A percentile compares a stretch with the other conserved stretches of the same genome.
phyloP scores from a whole-genome alignment of 1,284 basidiomycete genomes.

The Cutaneotrichosporon sp. region DNA sequence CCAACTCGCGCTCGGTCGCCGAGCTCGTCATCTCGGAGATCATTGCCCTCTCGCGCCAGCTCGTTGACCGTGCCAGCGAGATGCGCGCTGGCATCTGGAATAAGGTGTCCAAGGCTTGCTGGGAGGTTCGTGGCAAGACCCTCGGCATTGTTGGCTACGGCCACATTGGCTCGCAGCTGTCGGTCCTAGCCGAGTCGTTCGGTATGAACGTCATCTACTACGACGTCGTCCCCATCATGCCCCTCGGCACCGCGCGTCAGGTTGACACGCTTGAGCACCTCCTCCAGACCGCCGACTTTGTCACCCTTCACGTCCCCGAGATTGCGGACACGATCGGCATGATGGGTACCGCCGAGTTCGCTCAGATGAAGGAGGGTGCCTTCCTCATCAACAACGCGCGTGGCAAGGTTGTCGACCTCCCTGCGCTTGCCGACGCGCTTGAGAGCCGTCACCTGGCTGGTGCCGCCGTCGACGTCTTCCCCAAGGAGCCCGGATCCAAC shows the following conservation, averaged over 20 bases:
- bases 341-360: conserved; percentile 75
- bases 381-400: conserved; percentile 99
- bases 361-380: conserved; percentile 90
- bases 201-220: conserved; percentile 96
- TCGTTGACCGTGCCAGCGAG: conserved; percentile 85
- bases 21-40: conserved; percentile 96
- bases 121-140: conserved; percentile 97
- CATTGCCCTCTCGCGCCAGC: conserved; percentile 89
- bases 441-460: conserved; percentile 85
- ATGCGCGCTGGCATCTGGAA: conserved; percentile 93
- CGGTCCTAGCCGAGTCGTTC: conserved; percentile 93
- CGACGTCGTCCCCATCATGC: conserved; percentile 97
- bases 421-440: conserved; percentile 78
- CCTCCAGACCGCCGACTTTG: conserved; percentile 81
- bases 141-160: conserved; percentile 98
- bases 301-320: conserved; percentile 96
- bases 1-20: conserved; percentile 98
- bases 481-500: conserved; percentile 86
- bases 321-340: conserved; percentile 93
- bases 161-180: conserved; percentile 96
- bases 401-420: conserved; percentile 91
- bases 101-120: conserved; percentile 97
- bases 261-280: conserved; percentile 78
- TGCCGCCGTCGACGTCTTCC: conserved; percentile 93
- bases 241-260: conserved; percentile 89